Base-by-base conservation (phyloP, 805 yeast species). In the Saturnispora hagleri region DNA sequence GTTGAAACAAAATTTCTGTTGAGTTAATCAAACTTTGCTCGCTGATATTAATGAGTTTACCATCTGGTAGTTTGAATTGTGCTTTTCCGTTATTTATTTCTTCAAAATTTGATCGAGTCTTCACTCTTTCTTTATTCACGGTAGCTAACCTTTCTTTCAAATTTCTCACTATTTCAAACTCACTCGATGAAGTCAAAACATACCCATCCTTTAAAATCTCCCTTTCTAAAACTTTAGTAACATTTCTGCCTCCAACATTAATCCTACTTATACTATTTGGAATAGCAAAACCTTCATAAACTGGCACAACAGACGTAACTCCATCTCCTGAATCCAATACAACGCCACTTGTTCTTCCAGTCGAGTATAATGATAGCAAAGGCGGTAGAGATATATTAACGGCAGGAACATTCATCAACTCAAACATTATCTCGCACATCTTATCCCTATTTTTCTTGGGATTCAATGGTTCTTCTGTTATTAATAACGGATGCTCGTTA, bases 331-430 rank as follows among this genome's bases (percentile, higher is more conserved):
- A 90, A 80, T 91, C 99, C 73, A 93, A 83, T 61, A 93, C 99
- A 69, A 91, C 90, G 89, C 99, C 99, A 62, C 99, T 93, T 67
- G 98, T 95, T 86, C 98, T 91, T 81, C 99, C 99, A 60, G 98
- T 90, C 53, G 99, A 89, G 81, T 93, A 93, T 71, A 93, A 81
- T 54, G 99, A 93, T 71, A 93, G 82, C 61, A 98, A 90, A 54
- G 98, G 47, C 80, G 91, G 99, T 72, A 93, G 91, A 66, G 83
- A 74, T 13, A 85, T 68, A 62, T 84, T 83, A n/a, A 83, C 60
- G n/a, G 91, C 85, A 1, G 93, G 91, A 10, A 82, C 77, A 57
- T 80, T 79, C 69, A 86, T 83, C 36, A 77, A 80, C 61, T 86
- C 95, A 64, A 85, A 86, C 48, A 84, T 65, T 2, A 84, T 62